phyloP scores from a whole-genome alignment of 1,139 yeast species.

The Yueomyces sp. region DNA sequence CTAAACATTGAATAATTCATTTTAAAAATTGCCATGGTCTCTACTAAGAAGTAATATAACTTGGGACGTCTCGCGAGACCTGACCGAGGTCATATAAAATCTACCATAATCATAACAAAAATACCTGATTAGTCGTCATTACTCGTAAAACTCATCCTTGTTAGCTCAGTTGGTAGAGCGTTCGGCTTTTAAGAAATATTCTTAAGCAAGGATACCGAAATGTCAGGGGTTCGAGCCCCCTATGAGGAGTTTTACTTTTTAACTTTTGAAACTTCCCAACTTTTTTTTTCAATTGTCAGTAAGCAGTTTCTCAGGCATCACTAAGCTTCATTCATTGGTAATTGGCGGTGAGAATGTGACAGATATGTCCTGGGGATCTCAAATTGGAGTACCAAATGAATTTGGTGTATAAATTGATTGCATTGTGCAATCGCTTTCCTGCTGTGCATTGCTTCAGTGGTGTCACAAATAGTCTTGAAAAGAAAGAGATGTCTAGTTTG shows the following conservation, averaged over 20 bases:
- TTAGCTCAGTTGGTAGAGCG: constrained; percentile 27
- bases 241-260: constrained; percentile 21
- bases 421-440: neutral
- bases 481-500: constrained; percentile 3
- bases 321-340: neutral
- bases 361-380: neutral
- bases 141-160: constrained; percentile 22
- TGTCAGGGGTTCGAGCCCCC: constrained; percentile 28
- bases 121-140: neutral
- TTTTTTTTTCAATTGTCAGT: neutral
- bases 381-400: neutral
- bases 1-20: no score
- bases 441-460: neutral
- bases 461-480: no score
- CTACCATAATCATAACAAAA: neutral
- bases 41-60: no score
- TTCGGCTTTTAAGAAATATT: constrained; percentile 22
- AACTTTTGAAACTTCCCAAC: neutral
- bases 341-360: neutral
- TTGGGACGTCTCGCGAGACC: no score
- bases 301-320: neutral
- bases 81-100: no score
- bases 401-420: neutral
- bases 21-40: no score
- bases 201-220: constrained; percentile 23